phyloP scores from a whole-genome alignment of 805 yeast genomes.

The Torulaspora quercuum region DNA sequence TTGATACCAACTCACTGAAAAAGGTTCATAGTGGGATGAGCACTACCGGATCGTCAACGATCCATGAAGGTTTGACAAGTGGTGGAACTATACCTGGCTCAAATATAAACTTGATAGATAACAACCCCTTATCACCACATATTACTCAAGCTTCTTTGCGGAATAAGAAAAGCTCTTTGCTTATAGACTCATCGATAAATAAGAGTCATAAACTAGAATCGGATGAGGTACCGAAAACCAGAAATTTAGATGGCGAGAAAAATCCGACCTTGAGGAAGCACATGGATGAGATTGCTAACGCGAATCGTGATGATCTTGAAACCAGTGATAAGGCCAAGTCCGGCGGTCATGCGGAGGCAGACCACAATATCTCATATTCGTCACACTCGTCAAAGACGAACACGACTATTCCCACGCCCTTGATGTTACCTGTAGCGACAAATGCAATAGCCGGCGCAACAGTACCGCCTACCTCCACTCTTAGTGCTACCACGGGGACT shows the following conservation, averaged over 20 bases:
- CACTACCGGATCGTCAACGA: slow-evolving; percentile 1
- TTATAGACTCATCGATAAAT: slow-evolving; percentile 16
- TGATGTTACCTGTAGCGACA: slow-evolving; percentile 13
- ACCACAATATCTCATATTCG: slow-evolving; percentile 8
- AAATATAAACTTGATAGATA: slow-evolving; percentile 22
- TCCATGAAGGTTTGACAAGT: slow-evolving; percentile 7
- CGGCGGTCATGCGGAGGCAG: slow-evolving; percentile 1
- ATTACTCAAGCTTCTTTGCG: slow-evolving; percentile 31
- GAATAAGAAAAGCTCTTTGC: slow-evolving; percentile 38
- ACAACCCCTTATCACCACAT: slow-evolving; percentile 33
- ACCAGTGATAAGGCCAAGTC: neutral
- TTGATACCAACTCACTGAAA: slow-evolving; percentile 2
- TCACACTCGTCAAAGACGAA: slow-evolving; percentile 13
- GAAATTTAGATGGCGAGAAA: slow-evolving; percentile 1
- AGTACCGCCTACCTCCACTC: slow-evolving; percentile 9
- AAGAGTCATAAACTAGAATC: slow-evolving; percentile 3
- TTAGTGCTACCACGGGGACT: slow-evolving; percentile 8
- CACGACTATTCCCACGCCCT: slow-evolving; percentile 9
- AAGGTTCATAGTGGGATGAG: neutral
- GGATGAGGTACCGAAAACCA: slow-evolving; percentile 7
- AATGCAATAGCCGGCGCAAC: slow-evolving; percentile 4
- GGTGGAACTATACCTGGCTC: slow-evolving; percentile 10
- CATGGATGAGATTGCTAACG: slow-evolving; percentile 8
- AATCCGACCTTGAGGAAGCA: slow-evolving; percentile 4
- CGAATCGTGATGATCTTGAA: slow-evolving; percentile 5